Percentiles rank a stretch among this genome's conserved stretches.
These are phyloP conservation scores for Nannizziopsis arthrosporioides DNA, from an alignment of 2,329 filamentous ascomycete genomes.

Conservation along the genomic window DNA sequence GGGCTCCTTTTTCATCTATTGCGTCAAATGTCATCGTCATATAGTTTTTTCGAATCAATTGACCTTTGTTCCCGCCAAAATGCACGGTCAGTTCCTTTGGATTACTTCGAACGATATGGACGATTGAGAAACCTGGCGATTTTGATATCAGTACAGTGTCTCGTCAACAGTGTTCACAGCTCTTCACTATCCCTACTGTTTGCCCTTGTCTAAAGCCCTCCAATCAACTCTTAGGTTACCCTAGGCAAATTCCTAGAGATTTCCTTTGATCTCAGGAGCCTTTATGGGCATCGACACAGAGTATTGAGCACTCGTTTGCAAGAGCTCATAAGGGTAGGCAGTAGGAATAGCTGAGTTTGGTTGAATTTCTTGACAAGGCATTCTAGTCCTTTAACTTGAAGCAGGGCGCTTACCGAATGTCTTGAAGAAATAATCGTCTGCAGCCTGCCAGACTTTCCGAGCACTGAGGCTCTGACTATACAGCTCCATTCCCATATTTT, in stretches of 20 bases:
- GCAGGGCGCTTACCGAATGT: conserved; percentile 57
- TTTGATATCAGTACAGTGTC: not conserved
- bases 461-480: conserved; percentile 87
- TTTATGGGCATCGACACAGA: too few species aligned
- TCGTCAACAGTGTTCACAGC: too few species aligned
- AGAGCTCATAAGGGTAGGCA: too few species aligned
- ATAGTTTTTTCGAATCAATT: conserved; percentile 96
- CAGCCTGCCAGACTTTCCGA: conserved; percentile 93
- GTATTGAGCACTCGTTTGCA: too few species aligned
- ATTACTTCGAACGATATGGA: conserved; percentile 98
- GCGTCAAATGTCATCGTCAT: conserved; percentile 99
- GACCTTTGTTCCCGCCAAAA: conserved; percentile 91
- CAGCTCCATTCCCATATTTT: conserved; percentile 8
- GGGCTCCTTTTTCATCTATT: conserved; percentile 77
- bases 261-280: too few species aligned
- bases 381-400: too few species aligned
- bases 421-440: conserved; percentile 94
- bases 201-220: too few species aligned
- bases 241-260: too few species aligned
- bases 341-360: too few species aligned
- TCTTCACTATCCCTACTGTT: too few species aligned
- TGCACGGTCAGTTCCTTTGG: conserved; percentile 97
- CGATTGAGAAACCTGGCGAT: conserved; percentile 64
- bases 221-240: too few species aligned
- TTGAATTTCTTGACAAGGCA: too few species aligned